Conservation (phyloP, 192 early-diverging fungal genomes). For the Pilobolus umbonatus region DNA sequence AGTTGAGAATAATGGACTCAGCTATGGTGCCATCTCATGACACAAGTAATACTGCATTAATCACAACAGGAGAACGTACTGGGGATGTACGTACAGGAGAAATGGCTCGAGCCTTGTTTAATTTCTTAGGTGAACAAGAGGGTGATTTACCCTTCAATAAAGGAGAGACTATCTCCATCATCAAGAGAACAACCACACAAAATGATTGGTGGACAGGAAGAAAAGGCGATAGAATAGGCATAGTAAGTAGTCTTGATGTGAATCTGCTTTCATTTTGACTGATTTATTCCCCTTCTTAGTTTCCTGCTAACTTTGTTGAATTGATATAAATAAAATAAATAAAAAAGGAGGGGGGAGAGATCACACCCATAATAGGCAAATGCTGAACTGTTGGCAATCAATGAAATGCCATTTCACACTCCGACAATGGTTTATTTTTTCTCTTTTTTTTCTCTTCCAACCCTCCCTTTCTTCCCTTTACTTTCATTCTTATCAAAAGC, state of each 20-base stretch:
- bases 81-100: background rate
- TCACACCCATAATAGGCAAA: no score
- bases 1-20: background rate
- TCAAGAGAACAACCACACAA: constrained; percentile 59
- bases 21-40: background rate
- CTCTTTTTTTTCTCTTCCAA: background rate
- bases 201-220: constrained; percentile 92
- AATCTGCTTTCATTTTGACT: background rate
- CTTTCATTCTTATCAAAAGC: background rate
- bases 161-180: constrained; percentile 80
- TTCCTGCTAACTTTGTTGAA: constrained; percentile 21
- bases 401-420: no score
- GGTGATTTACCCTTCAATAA: constrained; percentile 83
- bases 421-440: background rate
- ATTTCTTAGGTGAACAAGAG: constrained; percentile 73
- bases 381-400: no score
- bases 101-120: constrained; percentile 73
- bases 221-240: constrained; percentile 11
- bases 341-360: constrained; percentile 1
- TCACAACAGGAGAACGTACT: background rate
- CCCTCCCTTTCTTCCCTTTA: background rate
- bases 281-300: background rate
- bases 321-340: background rate
- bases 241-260: constrained; percentile 2
- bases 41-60: background rate